Conservation (phyloP, 495 filamentous ascomycete species). For the Friedmanniomyces endolithicus region DNA sequence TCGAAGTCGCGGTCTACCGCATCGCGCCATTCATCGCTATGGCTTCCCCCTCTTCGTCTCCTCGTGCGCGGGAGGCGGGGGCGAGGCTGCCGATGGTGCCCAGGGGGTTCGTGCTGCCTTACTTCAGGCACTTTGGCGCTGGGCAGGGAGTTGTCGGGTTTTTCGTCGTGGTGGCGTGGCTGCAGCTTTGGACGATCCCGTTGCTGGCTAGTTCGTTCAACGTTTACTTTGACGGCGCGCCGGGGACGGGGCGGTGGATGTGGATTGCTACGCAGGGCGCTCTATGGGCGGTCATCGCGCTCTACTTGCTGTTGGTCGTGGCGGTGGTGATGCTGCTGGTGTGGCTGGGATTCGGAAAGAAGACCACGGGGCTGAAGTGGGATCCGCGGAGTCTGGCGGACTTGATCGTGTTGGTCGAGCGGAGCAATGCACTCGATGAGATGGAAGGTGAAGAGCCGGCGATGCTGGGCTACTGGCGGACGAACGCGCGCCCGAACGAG, state of each 20-base stretch:
- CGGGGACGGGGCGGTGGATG: slow-evolving; percentile 44
- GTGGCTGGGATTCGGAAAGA: slow-evolving; percentile 29
- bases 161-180: slow-evolving; percentile 47
- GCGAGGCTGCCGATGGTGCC: slow-evolving; percentile 42
- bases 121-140: slow-evolving; percentile 43
- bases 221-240: slow-evolving; percentile 36
- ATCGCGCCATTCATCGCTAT: slow-evolving; percentile 65
- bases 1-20: slow-evolving; percentile 65
- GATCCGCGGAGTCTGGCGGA: slow-evolving; percentile 72
- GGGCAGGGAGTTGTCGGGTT: slow-evolving; percentile 44
- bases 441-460: slow-evolving; percentile 28
- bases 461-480: slow-evolving; percentile 72
- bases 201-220: slow-evolving; percentile 55
- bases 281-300: slow-evolving; percentile 62
- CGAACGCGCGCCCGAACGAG: slow-evolving; percentile 41
- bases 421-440: slow-evolving; percentile 55
- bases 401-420: slow-evolving; percentile 57
- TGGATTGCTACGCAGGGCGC: slow-evolving; percentile 68
- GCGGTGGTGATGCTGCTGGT: slow-evolving; percentile 42
- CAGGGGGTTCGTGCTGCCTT: slow-evolving; percentile 47
- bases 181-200: slow-evolving; percentile 51
- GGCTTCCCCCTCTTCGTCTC: slow-evolving; percentile 44
- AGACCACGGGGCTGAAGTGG: slow-evolving; percentile 62
- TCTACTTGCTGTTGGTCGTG: slow-evolving; percentile 55
- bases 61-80: slow-evolving; percentile 35